Evolutionary conservation across 148 eudicot species (phyloP).

Genomic region (Nepenthes gracilis): DNA sequence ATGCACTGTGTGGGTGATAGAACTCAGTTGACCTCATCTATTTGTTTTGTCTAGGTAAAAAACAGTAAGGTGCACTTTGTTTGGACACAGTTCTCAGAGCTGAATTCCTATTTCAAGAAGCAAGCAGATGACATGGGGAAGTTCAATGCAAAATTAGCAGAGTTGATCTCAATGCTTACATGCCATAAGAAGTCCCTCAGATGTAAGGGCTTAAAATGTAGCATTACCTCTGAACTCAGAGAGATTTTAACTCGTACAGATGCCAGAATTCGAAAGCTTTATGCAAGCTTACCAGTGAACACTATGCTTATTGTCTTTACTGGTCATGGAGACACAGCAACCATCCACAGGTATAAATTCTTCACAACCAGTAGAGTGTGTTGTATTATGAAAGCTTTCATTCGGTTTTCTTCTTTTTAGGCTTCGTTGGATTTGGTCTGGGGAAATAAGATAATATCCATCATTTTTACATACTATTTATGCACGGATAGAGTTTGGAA

Average conservation of each 20-base stretch:
- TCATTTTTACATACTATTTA: no score
- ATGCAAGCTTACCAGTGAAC: constrained; percentile 57
- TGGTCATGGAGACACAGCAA: constrained; percentile 93
- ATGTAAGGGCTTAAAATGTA: constrained; percentile 29
- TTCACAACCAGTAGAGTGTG: not conserved
- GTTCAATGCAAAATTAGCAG: constrained; percentile 56
- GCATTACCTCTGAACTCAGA: constrained; percentile 45
- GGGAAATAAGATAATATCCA: no score
- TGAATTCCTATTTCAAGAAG: constrained; percentile 53
- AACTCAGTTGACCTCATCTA: not conserved
- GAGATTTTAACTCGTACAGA: constrained; percentile 51
- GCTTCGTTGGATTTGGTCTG: not conserved
- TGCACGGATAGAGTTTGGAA: no score
- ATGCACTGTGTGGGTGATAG: no score
- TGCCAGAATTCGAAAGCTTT: constrained; percentile 46
- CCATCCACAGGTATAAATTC: constrained; percentile 52
- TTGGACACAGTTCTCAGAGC: constrained; percentile 81
- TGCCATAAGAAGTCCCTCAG: constrained; percentile 40
- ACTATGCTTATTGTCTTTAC: constrained; percentile 75
- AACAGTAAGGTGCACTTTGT: constrained; percentile 70
- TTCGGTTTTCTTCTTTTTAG: not conserved
- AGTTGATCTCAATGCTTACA: constrained; percentile 66
- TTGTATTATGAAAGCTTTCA: not conserved
- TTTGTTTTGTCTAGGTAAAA: constrained; percentile 35
- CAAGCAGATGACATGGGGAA: constrained; percentile 63